Conservation (phyloP, 148 eudicot genomes). For the Nepenthes mirabilis region DNA sequence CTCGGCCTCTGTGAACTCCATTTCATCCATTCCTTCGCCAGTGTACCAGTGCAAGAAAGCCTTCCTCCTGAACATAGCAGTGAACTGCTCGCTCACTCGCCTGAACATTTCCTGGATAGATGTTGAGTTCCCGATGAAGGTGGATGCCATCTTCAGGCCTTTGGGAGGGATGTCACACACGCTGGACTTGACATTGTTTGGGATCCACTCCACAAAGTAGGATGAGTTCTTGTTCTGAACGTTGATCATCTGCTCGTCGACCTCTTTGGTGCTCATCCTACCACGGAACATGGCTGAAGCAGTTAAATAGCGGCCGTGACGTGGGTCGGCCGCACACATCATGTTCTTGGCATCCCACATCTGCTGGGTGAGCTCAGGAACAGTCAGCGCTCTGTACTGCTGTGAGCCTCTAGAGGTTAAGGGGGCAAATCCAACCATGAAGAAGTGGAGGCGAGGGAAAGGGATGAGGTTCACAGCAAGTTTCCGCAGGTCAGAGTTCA, state of each 20-base stretch:
- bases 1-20: constrained; percentile 13
- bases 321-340: constrained; percentile 47
- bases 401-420: constrained; percentile 42
- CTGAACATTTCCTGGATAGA: constrained; percentile 12
- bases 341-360: constrained; percentile 58
- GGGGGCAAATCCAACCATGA: constrained; percentile 47
- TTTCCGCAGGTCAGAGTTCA: constrained; percentile 38
- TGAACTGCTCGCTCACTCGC: constrained; percentile 13
- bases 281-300: constrained; percentile 47
- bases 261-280: constrained; percentile 45
- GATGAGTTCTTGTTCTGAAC: constrained; percentile 47
- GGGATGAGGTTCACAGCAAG: constrained; percentile 40
- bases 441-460: constrained; percentile 45
- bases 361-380: constrained; percentile 42
- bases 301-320: constrained; percentile 35
- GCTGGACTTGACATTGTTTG: constrained; percentile 38
- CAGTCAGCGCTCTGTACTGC: constrained; percentile 35
- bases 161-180: constrained; percentile 50
- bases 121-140: constrained; percentile 11
- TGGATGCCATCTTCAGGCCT: constrained; percentile 36
- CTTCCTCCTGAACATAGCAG: constrained; percentile 13
- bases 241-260: constrained; percentile 44
- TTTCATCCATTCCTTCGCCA: constrained; percentile 11
- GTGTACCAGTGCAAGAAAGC: constrained; percentile 16
- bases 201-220: constrained; percentile 46